A percentile compares a stretch with the other conserved stretches of the same genome.
phyloP scores from a whole-genome alignment of 176 grass and related monocot genomes.

The Avena sativa region DNA sequence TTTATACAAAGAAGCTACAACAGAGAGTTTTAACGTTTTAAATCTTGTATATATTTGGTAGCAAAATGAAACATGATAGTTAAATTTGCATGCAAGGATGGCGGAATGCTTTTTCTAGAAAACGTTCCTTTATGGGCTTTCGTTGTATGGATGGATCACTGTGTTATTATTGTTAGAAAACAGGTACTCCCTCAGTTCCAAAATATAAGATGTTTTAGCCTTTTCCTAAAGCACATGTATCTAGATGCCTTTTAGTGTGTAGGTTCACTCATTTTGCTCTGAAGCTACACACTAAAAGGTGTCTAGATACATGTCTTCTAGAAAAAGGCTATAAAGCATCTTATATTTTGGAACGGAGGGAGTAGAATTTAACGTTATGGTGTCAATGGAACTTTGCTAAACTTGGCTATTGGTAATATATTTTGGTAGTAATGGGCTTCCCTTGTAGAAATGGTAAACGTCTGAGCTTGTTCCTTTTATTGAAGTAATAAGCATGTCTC shows the following conservation, averaged over 20 bases:
- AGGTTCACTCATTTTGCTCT: no score
- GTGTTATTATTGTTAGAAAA: slow-evolving; percentile 5
- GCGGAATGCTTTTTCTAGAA: background rate
- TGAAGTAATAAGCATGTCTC: slow-evolving; percentile 28
- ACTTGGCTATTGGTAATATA: slow-evolving; percentile 1
- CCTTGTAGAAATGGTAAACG: background rate
- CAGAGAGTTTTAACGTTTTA: background rate
- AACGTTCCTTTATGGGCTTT: background rate
- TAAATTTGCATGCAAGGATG: background rate
- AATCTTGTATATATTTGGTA: slow-evolving; percentile 24
- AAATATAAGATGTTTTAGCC: no score
- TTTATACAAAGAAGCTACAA: slow-evolving; percentile 20
- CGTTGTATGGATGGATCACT: background rate
- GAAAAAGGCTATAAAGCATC: no score
- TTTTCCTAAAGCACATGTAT: no score
- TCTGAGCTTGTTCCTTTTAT: slow-evolving; percentile 1
- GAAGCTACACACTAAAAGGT: no score
- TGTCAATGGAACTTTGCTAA: slow-evolving; percentile 18
- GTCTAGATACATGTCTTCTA: no score
- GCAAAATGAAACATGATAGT: slow-evolving; percentile 30
- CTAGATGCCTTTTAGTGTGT: no score
- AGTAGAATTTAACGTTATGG: background rate
- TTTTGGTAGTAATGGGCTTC: background rate
- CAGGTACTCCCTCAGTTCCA: background rate
- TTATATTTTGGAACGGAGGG: no score